Base-by-base conservation (phyloP, 106 monocot species). In the Gastrodia elata region DNA sequence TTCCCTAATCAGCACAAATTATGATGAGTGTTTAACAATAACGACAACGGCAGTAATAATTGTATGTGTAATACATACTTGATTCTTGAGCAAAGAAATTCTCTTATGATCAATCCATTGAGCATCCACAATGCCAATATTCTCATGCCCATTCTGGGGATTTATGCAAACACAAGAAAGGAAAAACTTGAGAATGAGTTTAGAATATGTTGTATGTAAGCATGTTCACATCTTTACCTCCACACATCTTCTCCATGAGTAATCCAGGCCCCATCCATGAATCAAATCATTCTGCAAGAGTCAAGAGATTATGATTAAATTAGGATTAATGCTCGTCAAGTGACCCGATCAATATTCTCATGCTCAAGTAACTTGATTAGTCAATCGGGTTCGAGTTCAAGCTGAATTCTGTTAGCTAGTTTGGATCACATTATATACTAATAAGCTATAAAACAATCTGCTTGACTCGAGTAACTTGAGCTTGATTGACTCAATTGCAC, bases 261-360 rank as follows among this genome's bases (percentile, higher is more conserved):
- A 80, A 78, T 88, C 88, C 8, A 88, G 84, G 49, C 85, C 88
- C 88, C 88, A 88, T 72, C 88, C 88, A 75, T 88, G 88, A 78
- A 88, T 71, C 68, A 88, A 75, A 71, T 88, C 88, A 78, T 88
- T 88, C 88, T 88, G 77, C 57, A 74, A 8, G 15, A 68, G 42
- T 4, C 38, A 73, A 33, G 39, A 10, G 27, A 74, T 34, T 3
- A n/a, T 1, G 6, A 67, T 20, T 8, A 38, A 67, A 27, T 18
- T 20, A 67, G 35, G 67, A n/a, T n/a, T n/a, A n/a, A n/a, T n/a
- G n/a, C n/a, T n/a, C n/a, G n/a, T n/a, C n/a, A n/a, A n/a, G n/a
- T n/a, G n/a, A n/a, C n/a, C n/a, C n/a, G n/a, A n/a, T n/a, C n/a
- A n/a, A n/a, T n/a, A n/a, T n/a, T n/a, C n/a, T n/a, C n/a, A n/a